Evolutionary conservation across 306 rosid genomes (phyloP).

Genomic region (Sphenostylis stenocarpa): DNA sequence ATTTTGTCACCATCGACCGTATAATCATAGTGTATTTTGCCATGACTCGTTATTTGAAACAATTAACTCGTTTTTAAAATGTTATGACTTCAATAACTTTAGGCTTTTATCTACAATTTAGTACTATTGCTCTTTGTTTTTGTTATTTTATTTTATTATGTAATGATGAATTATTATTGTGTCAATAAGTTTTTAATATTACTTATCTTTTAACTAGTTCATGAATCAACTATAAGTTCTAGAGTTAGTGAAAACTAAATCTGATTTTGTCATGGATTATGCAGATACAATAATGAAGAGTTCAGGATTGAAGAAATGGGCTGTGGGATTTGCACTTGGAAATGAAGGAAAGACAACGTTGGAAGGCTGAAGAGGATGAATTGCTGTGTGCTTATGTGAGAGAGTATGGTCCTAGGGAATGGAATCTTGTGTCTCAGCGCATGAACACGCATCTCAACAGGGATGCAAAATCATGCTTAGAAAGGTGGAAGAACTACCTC

Average conservation of each 20-base stretch:
- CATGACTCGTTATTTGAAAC: no score
- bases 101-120: no score
- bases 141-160: no score
- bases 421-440: constrained; percentile 92
- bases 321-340: constrained; percentile 55
- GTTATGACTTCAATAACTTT: no score
- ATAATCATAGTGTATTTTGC: no score
- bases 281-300: constrained; percentile 59
- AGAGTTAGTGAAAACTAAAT: no score
- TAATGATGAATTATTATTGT: no score
- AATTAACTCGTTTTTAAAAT: no score
- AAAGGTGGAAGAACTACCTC: constrained; percentile 89
- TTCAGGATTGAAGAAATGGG: constrained; percentile 51
- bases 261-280: constrained; percentile 13
- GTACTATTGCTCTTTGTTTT: no score
- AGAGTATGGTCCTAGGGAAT: constrained; percentile 83
- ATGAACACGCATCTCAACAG: constrained; percentile 68
- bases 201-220: background rate
- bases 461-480: constrained; percentile 84
- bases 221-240: background rate
- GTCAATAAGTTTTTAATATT: background rate
- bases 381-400: constrained; percentile 73
- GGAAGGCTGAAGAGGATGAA: constrained; percentile 81
- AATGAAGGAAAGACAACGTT: constrained; percentile 88
- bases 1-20: no score